Conservation (phyloP, 108 stramenopile species). For the Epipyxis sp. region DNA sequence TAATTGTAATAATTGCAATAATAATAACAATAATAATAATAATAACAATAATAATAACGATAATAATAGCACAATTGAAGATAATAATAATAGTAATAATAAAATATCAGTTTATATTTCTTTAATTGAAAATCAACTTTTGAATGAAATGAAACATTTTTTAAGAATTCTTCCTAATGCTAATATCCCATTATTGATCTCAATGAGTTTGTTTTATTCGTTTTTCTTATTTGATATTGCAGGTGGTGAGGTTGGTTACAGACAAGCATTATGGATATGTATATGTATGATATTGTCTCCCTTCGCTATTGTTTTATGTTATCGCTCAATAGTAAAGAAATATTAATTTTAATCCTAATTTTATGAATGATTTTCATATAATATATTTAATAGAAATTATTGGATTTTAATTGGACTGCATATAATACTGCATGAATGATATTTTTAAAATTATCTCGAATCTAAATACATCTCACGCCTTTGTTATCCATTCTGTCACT, state of each 20-base stretch:
- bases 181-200: neutral
- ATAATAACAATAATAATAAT: neutral
- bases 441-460: too few relatives aligned
- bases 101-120: neutral
- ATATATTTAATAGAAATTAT: too few relatives aligned
- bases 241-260: neutral
- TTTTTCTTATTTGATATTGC: neutral
- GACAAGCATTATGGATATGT: neutral
- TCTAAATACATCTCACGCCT: too few relatives aligned
- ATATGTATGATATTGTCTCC: too few relatives aligned
- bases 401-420: too few relatives aligned
- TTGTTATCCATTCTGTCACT: too few relatives aligned
- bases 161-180: too few relatives aligned
- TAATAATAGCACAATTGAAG: neutral
- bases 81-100: neutral
- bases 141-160: neutral
- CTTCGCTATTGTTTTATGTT: too few relatives aligned
- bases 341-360: too few relatives aligned
- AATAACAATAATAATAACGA: neutral
- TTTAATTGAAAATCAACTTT: neutral
- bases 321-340: too few relatives aligned
- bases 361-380: too few relatives aligned
- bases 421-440: too few relatives aligned
- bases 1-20: neutral
- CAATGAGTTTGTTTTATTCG: neutral